Conservation (phyloP, 768 basidiomycete genomes). For the Lactarius tabidus region DNA sequence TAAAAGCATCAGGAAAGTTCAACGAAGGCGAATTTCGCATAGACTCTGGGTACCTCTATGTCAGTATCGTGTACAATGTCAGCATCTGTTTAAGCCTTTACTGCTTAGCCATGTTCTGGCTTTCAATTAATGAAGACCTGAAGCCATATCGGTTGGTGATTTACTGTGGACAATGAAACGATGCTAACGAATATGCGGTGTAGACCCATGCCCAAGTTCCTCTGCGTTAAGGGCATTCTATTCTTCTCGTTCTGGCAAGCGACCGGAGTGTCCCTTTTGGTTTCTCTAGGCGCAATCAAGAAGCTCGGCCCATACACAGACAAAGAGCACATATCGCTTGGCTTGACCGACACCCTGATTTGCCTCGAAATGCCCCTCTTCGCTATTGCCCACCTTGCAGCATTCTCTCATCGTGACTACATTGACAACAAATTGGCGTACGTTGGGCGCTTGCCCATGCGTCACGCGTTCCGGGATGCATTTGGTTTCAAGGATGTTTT, state of each 20-base stretch:
- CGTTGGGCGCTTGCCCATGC: constrained; percentile 87
- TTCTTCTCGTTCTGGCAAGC: constrained; percentile 99
- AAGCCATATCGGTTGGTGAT: constrained; percentile 77
- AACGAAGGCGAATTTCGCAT: constrained; percentile 84
- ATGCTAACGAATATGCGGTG: constrained; percentile 6
- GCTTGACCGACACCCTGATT: constrained; percentile 85
- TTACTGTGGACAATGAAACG: background rate
- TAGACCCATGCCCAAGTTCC: constrained; percentile 93
- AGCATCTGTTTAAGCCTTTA: constrained; percentile 80
- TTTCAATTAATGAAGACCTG: constrained; percentile 83
- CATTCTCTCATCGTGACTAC: constrained; percentile 89
- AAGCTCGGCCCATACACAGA: constrained; percentile 85
- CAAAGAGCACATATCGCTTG: constrained; percentile 83
- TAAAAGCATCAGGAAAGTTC: constrained; percentile 84
- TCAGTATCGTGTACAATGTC: constrained; percentile 80
- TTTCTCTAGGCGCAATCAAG: constrained; percentile 71
- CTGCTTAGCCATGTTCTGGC: constrained; percentile 97
- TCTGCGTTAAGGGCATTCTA: constrained; percentile 96
- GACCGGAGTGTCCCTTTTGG: constrained; percentile 80
- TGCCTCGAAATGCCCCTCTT: constrained; percentile 98
- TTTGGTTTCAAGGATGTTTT: constrained; percentile 84
- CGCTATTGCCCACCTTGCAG: constrained; percentile 91
- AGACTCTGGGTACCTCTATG: constrained; percentile 86
- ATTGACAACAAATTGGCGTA: constrained; percentile 58
- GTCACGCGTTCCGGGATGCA: constrained; percentile 82